Percentiles rank a stretch among this genome's conserved stretches.
Evolutionary conservation across 1,284 basidiomycete genomes (phyloP).

Genomic region (Ganoderma lucidum): DNA sequence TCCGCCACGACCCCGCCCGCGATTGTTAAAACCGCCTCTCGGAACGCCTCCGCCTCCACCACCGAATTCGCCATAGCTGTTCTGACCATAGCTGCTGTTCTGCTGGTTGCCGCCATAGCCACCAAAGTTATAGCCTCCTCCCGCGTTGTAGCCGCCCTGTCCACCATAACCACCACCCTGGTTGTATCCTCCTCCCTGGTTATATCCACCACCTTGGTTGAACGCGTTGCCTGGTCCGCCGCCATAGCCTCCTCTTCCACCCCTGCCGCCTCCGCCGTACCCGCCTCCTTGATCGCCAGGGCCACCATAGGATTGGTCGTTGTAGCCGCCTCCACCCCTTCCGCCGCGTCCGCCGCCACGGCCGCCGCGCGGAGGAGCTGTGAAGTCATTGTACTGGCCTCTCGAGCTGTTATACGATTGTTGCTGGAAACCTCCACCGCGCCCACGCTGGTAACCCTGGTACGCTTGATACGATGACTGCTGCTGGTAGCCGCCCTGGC

Average conservation of each 20-base stretch:
- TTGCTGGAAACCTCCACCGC: conserved; percentile 28
- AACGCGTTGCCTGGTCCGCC: conserved; percentile 22
- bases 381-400: conserved; percentile 32
- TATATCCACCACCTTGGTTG: conserved; percentile 38
- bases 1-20: conserved; percentile 52
- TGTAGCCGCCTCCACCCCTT: conserved; percentile 12
- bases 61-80: conserved; percentile 25
- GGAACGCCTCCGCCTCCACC: conserved; percentile 39
- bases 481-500: conserved; percentile 15
- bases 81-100: conserved; percentile 28
- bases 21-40: conserved; percentile 38
- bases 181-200: conserved; percentile 32
- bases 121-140: conserved; percentile 28
- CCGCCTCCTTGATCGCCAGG: conserved; percentile 36
- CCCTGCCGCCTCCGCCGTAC: conserved; percentile 29
- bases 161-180: conserved; percentile 25
- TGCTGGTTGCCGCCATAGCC: conserved; percentile 31
- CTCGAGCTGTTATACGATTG: conserved; percentile 9
- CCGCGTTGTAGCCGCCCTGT: conserved; percentile 22
- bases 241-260: conserved; percentile 34
- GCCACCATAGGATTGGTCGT: conserved; percentile 20
- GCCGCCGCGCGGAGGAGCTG: conserved; percentile 26
- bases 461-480: conserved; percentile 29
- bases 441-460: conserved; percentile 26
- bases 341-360: conserved; percentile 30